Evolutionary conservation across 2,329 filamentous ascomycete species (phyloP).

Genomic region (Coleophoma cylindrospora): DNA sequence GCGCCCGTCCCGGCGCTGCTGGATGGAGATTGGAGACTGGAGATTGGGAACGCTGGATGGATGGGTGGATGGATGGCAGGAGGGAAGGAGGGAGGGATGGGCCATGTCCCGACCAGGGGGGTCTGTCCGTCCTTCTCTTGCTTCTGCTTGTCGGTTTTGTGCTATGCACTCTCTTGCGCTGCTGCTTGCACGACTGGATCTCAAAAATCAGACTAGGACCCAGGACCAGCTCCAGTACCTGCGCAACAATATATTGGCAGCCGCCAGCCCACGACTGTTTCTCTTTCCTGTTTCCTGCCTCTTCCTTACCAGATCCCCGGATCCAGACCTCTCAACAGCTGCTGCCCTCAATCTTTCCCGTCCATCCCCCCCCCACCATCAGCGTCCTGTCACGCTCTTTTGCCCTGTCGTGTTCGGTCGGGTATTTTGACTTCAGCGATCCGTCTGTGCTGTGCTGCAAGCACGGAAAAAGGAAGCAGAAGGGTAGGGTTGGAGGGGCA

Average conservation of each 20-base stretch:
- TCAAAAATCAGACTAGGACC: conserved; percentile 15
- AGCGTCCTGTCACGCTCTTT: background rate
- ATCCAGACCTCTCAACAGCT: conserved; percentile 3
- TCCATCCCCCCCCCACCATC: background rate
- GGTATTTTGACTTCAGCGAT: too few species aligned
- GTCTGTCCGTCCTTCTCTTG: too few species aligned
- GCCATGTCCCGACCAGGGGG: too few species aligned
- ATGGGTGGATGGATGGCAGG: too few species aligned
- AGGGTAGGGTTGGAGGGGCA: background rate
- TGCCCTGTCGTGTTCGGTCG: too few species aligned
- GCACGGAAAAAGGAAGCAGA: background rate
- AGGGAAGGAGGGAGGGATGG: too few species aligned
- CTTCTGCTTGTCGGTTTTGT: too few species aligned
- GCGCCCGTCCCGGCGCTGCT: too few species aligned
- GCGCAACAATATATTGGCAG: conserved; percentile 24
- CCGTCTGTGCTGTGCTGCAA: too few species aligned
- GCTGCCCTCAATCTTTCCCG: background rate
- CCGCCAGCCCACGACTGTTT: conserved; percentile 18
- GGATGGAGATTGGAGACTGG: too few species aligned
- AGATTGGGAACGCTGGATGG: too few species aligned
- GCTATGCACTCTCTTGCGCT: background rate
- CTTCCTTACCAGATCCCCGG: conserved; percentile 24
- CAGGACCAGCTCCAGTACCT: conserved; percentile 1
- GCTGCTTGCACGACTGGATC: background rate
- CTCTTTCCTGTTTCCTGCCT: conserved; percentile 14